A percentile compares a stretch with the other conserved stretches of the same genome.
Evolutionary conservation across 257 asterid species (phyloP).

Genomic region (Thymus quinquecostatus): DNA sequence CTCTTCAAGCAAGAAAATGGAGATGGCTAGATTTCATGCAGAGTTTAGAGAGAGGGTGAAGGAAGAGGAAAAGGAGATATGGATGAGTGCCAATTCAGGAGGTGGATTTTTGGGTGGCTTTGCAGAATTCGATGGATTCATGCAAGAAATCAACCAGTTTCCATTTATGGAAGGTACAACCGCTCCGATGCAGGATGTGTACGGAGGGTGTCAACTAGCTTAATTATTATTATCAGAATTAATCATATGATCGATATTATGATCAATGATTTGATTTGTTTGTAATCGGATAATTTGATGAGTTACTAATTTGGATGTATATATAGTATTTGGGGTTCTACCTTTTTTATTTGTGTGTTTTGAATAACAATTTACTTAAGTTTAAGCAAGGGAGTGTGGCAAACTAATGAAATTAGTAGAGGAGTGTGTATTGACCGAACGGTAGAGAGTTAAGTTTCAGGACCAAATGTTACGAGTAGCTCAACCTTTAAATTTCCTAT

Average conservation of each 20-base stretch:
- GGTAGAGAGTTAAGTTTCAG: too few relatives aligned
- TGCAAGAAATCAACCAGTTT: constrained; percentile 56
- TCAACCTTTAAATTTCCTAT: too few relatives aligned
- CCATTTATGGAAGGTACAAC: constrained; percentile 30
- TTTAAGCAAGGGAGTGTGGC: too few relatives aligned
- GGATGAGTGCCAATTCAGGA: constrained; percentile 65
- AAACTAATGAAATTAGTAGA: too few relatives aligned
- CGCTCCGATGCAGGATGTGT: constrained; percentile 7
- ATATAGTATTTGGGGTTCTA: neutral
- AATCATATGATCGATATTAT: neutral
- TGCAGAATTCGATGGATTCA: constrained; percentile 59
- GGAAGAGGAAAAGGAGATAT: constrained; percentile 72
- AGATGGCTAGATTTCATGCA: constrained; percentile 29
- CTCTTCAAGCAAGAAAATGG: constrained; percentile 43
- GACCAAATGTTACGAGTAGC: too few relatives aligned
- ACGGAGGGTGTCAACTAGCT: constrained; percentile 10
- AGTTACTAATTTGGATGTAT: constrained; percentile 26
- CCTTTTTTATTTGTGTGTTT: neutral
- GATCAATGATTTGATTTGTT: constrained; percentile 9
- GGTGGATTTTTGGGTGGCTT: constrained; percentile 74
- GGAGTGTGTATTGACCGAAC: too few relatives aligned
- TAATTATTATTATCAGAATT: neutral
- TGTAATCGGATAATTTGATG: neutral
- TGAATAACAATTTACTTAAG: neutral
- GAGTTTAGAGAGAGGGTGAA: constrained; percentile 53